These are phyloP conservation scores for Xylogone sp. DNA, from an alignment of 2,329 filamentous ascomycete species.

Conservation along the genomic window DNA sequence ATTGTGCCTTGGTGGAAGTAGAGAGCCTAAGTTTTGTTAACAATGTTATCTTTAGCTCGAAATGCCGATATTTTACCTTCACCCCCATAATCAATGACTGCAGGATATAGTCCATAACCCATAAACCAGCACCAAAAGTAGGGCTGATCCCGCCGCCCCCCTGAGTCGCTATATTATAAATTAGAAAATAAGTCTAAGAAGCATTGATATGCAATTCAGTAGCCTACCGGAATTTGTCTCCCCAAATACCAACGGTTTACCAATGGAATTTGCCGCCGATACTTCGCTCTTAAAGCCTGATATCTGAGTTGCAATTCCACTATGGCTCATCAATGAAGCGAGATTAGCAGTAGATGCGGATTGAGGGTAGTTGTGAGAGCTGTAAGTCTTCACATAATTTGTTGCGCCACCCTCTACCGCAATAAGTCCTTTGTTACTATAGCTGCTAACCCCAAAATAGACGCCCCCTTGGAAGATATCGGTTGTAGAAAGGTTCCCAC, in stretches of 20 bases:
- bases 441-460: neutral
- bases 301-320: slow-evolving; percentile 19
- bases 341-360: slow-evolving; percentile 21
- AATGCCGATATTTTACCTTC: no score
- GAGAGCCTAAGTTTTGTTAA: no score
- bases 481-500: slow-evolving; percentile 10
- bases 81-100: neutral
- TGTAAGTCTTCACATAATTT: slow-evolving; percentile 21
- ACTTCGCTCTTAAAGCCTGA: slow-evolving; percentile 16
- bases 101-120: slow-evolving; percentile 15
- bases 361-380: slow-evolving; percentile 35
- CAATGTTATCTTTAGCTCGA: no score
- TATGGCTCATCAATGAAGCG: slow-evolving; percentile 21
- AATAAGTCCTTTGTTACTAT: neutral
- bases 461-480: slow-evolving; percentile 23
- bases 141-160: slow-evolving; percentile 21
- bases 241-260: slow-evolving; percentile 25
- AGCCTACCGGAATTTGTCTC: slow-evolving; percentile 32
- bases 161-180: neutral
- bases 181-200: slow-evolving; percentile 27
- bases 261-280: slow-evolving; percentile 14
- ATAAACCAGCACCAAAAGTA: slow-evolving; percentile 23
- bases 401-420: neutral
- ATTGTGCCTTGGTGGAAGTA: slow-evolving; percentile 27
- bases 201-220: no score